These are phyloP conservation scores for Curvularia spicifera DNA, from an alignment of 2,329 filamentous ascomycete species.

Conservation along the genomic window DNA sequence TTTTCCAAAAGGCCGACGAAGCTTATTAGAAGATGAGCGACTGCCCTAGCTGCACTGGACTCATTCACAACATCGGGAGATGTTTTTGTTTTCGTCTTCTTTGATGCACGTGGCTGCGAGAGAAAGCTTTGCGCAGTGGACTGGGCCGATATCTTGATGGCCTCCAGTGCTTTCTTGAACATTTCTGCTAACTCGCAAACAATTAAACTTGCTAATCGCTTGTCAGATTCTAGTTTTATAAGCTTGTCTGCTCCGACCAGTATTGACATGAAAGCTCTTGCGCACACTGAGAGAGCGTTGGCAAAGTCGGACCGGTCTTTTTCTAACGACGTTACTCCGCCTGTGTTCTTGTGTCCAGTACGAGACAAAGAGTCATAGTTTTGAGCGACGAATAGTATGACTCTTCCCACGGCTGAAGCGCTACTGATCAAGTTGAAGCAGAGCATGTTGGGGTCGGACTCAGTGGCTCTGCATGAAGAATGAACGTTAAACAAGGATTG, in stretches of 20 bases:
- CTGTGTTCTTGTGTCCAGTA: slow-evolving; percentile 10
- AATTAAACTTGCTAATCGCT: slow-evolving; percentile 28
- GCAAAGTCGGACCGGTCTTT: slow-evolving; percentile 38
- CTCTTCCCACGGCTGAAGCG: slow-evolving; percentile 31
- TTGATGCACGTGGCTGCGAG: slow-evolving; percentile 3
- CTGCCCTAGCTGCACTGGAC: slow-evolving; percentile 30
- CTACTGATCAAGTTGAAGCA: slow-evolving; percentile 36
- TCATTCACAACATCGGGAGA: slow-evolving; percentile 25
- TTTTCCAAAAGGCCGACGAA: slow-evolving; percentile 48
- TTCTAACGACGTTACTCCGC: slow-evolving; percentile 21
- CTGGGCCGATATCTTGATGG: slow-evolving; percentile 38
- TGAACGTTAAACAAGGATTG: slow-evolving; percentile 42
- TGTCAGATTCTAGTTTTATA: slow-evolving; percentile 16
- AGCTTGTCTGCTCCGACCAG: slow-evolving; percentile 41
- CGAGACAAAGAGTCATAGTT: slow-evolving; percentile 29
- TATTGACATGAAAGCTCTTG: slow-evolving; percentile 42
- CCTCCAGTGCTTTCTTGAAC: slow-evolving; percentile 46
- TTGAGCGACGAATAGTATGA: slow-evolving; percentile 32
- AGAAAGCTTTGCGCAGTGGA: slow-evolving; percentile 21
- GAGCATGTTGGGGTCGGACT: slow-evolving; percentile 25
- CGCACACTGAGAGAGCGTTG: slow-evolving; percentile 35
- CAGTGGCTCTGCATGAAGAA: slow-evolving; percentile 31
- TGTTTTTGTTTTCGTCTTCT: slow-evolving; percentile 18
- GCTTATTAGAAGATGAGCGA: slow-evolving; percentile 47
- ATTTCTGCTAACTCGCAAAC: slow-evolving; percentile 46